A percentile compares a stretch with the other conserved stretches of the same genome.
phyloP scores from a whole-genome alignment of 2,329 filamentous ascomycete species.

The Neofusicoccum sp. region DNA sequence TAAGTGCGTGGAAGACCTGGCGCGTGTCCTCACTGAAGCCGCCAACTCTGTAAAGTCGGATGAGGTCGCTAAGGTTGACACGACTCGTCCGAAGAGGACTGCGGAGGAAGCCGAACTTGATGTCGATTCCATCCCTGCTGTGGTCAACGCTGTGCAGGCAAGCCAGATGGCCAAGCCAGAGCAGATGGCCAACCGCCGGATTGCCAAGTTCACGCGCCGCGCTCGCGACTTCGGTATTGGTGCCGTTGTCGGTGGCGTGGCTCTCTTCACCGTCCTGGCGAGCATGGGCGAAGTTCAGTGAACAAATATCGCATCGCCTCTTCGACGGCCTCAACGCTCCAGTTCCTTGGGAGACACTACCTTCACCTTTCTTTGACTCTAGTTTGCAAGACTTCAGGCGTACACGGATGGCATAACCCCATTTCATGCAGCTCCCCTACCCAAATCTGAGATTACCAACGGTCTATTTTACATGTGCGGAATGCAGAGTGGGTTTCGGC shows the following conservation, averaged over 20 bases:
- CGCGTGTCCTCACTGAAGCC: background rate
- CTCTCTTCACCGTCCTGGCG: background rate
- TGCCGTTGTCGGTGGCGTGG: background rate
- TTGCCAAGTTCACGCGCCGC: background rate
- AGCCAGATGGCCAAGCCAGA: background rate
- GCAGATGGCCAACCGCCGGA: constrained; percentile 1
- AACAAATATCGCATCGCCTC: too few species aligned
- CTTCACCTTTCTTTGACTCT: background rate
- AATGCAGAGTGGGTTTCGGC: background rate
- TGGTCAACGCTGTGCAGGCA: background rate
- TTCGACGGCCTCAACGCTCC: background rate
- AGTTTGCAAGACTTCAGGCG: background rate
- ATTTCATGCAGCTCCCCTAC: background rate
- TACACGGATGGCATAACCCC: constrained; percentile 2
- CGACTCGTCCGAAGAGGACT: background rate
- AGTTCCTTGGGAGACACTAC: background rate
- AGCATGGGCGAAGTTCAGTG: background rate
- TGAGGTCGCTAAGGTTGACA: background rate
- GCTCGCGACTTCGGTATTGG: constrained; percentile 5
- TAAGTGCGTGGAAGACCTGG: background rate
- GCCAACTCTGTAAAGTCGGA: background rate
- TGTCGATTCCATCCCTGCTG: background rate
- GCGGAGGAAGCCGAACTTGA: background rate
- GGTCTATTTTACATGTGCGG: too few species aligned
- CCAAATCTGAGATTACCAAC: background rate